Evolutionary conservation across 495 filamentous ascomycete species (phyloP), one percentile per base, ranked within the genome.

Genomic region (Tuber microsphaerosporum): DNA sequence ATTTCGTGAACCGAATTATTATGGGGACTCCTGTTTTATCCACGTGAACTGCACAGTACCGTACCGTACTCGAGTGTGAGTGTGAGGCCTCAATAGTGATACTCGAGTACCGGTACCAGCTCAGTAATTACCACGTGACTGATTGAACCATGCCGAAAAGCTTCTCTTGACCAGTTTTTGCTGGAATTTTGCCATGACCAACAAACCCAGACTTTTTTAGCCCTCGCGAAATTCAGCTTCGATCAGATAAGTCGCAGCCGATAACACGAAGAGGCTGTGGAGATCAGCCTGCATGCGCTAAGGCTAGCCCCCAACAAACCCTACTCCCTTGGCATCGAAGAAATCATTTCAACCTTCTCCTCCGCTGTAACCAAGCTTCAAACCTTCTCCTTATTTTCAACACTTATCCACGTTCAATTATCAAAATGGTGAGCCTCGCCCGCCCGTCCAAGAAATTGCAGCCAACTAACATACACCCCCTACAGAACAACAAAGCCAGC

Each of bases 401-500:
- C 17, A 65, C 56, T 65, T 19, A 65, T 14, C 56, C 26, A 17
- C 56, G 0, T 65, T 65, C 56, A 65, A 65, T 34, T n/a, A 2
- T 7, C 56, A 34, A 34, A 16, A 65, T 65, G 56, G 56, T 65
- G 56, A 65, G 26, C 56, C 26, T 65, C 14, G 56, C 56, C 26
- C 34, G 5, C 56, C 26, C 56, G 2, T 65, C 16, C 56, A 14
- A 17, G 56, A 14, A 34, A 34, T 65, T 17, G 56, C 3, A 34
- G 1, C 56, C 26, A 65, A 26, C 73, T 44, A 48, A 34, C 76
- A 75, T 75, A 75, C 44, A 37, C 20, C 37, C 16, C 20, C 70
- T 61, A 10, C 39, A 79, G 77, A 69, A 71, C 6, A 68, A 41
- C n/a, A 79, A 73, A 17, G 56, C 43, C 70, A 73, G 70, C 69